Percentiles rank a stretch among this genome's conserved stretches.
These are phyloP conservation scores for Boletus rufocinnamomeus DNA, from an alignment of 768 basidiomycete genomes.

Conservation along the genomic window DNA sequence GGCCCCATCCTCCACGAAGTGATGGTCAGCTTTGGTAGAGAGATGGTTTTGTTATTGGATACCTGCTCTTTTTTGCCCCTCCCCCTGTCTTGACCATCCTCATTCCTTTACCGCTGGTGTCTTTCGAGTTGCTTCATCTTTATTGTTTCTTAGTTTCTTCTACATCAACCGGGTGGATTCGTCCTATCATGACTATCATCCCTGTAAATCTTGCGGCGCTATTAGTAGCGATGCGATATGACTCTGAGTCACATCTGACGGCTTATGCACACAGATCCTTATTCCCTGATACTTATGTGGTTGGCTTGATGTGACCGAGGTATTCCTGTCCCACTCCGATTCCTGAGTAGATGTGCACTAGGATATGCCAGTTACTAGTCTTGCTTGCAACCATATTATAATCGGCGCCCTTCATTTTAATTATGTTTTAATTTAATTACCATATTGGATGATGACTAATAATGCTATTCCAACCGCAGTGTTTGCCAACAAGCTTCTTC, in stretches of 20 bases:
- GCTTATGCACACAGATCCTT: conserved; percentile 21
- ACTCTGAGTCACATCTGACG: conserved; percentile 26
- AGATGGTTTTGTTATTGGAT: conserved; percentile 31
- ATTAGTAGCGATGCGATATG: conserved; percentile 35
- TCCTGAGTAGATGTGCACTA: conserved; percentile 17
- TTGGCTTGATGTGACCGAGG: background rate
- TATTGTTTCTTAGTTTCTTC: conserved; percentile 4
- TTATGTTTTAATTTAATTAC: too few species aligned
- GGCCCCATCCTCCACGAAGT: conserved; percentile 46
- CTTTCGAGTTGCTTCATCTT: conserved; percentile 26
- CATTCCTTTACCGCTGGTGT: conserved; percentile 26
- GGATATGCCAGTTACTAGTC: background rate
- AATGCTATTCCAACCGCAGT: too few species aligned
- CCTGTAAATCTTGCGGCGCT: conserved; percentile 21
- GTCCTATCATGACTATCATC: conserved; percentile 10
- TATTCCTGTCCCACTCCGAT: background rate
- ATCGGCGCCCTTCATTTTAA: too few species aligned
- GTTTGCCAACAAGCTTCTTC: too few species aligned
- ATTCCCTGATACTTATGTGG: conserved; percentile 14
- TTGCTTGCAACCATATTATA: too few species aligned
- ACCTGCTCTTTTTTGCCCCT: conserved; percentile 37
- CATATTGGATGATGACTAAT: too few species aligned
- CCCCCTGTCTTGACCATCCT: conserved; percentile 18
- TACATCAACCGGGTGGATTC: conserved; percentile 10
- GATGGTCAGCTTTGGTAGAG: conserved; percentile 62